Conservation (phyloP, 768 basidiomycete species). For the Termitomyces bulborhizus region DNA sequence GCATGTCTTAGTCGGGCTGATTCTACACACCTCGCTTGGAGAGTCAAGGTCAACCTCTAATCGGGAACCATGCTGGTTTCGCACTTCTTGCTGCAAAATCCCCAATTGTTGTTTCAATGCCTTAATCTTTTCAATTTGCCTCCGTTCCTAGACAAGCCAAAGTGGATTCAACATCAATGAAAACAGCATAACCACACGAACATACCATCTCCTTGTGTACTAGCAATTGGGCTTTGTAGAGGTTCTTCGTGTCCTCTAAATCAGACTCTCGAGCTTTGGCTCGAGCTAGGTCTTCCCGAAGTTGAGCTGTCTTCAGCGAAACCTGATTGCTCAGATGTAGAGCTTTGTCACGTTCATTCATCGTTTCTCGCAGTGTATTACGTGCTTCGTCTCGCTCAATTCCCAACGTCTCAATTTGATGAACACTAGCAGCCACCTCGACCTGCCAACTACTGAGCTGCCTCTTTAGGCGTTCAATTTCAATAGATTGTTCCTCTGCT, state of each 20-base stretch:
- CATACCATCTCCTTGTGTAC: slow-evolving; percentile 5
- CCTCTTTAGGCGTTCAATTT: slow-evolving; percentile 19
- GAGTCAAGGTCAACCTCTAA: slow-evolving; percentile 2
- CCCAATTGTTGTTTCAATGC: slow-evolving; percentile 12
- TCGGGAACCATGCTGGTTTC: neutral
- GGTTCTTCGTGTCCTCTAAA: slow-evolving; percentile 22
- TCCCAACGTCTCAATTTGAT: slow-evolving; percentile 9
- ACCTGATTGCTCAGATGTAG: slow-evolving; percentile 21
- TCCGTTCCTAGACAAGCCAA: slow-evolving; percentile 3
- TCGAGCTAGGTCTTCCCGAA: slow-evolving; percentile 11
- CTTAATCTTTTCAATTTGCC: slow-evolving; percentile 7
- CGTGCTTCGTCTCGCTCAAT: slow-evolving; percentile 18
- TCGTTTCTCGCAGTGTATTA: slow-evolving; percentile 9
- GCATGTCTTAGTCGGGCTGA: neutral
- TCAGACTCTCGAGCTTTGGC: slow-evolving; percentile 17
- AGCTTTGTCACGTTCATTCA: slow-evolving; percentile 22
- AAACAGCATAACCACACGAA: neutral
- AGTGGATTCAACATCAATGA: neutral
- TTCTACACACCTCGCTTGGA: neutral
- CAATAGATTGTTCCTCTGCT: slow-evolving; percentile 21
- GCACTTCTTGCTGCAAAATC: slow-evolving; percentile 7
- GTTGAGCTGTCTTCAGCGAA: slow-evolving; percentile 17
- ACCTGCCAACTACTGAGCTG: slow-evolving; percentile 10
- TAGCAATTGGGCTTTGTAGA: slow-evolving; percentile 25
- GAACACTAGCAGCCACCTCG: slow-evolving; percentile 3